These are phyloP conservation scores for Coelastrella sp. DNA, from an alignment of 139 green algal species.

Conservation along the genomic window DNA sequence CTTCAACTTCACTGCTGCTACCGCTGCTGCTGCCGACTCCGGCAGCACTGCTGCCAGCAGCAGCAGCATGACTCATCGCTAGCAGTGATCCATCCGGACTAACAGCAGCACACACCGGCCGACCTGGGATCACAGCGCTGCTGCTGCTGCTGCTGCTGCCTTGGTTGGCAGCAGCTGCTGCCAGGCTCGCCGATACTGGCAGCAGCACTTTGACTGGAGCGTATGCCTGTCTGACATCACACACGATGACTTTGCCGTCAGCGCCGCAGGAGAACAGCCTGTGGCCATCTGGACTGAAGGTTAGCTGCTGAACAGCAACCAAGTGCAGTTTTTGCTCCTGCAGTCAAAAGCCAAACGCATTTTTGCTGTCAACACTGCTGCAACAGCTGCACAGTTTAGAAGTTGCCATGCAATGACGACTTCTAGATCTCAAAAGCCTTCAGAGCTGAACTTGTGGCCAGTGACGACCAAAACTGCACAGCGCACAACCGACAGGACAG, in stretches of 20 bases:
- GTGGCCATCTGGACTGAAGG: slow-evolving; percentile 68
- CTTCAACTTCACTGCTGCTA: neutral
- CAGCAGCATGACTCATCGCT: slow-evolving; percentile 45
- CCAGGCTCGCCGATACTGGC: neutral
- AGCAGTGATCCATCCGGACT: slow-evolving; percentile 63
- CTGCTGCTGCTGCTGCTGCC: slow-evolving; percentile 12
- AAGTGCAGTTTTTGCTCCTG: slow-evolving; percentile 84
- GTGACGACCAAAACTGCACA: too few species aligned
- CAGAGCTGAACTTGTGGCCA: too few species aligned
- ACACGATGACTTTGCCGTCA: slow-evolving; percentile 81
- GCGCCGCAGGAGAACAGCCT: slow-evolving; percentile 71
- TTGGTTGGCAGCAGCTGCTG: neutral
- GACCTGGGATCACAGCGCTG: slow-evolving; percentile 7
- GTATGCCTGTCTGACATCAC: slow-evolving; percentile 63
- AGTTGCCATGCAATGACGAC: too few species aligned
- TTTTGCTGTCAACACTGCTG: too few species aligned
- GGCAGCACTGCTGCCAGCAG: neutral
- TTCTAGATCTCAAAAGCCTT: too few species aligned
- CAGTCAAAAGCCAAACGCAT: neutral
- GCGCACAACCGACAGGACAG: too few species aligned
- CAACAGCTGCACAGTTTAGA: too few species aligned
- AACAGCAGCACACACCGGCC: slow-evolving; percentile 62
- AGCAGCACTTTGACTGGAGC: slow-evolving; percentile 5
- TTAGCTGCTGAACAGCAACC: slow-evolving; percentile 61
- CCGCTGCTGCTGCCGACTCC: neutral